phyloP scores from a whole-genome alignment of 2,329 filamentous ascomycete genomes.

The Arthrocladium fulminans region DNA sequence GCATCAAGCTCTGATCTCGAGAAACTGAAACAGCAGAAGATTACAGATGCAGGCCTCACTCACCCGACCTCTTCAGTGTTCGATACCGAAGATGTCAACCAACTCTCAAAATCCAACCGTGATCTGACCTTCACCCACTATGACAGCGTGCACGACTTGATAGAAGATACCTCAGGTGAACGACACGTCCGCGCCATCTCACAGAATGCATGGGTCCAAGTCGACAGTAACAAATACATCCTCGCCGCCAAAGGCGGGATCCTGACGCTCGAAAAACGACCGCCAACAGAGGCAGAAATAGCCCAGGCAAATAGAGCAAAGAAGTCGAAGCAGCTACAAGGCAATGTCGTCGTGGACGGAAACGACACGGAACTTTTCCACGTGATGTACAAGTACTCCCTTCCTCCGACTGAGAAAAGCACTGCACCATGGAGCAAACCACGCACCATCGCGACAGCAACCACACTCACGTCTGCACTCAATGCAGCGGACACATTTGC shows the following conservation, averaged over 20 bases:
- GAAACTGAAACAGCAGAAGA: conserved; percentile 40
- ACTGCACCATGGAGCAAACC: conserved; percentile 58
- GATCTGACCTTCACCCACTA: conserved; percentile 80
- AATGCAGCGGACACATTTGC: conserved; percentile 80
- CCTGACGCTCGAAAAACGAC: conserved; percentile 39
- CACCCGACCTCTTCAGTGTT: conserved; percentile 9
- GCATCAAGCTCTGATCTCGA: conserved; percentile 56
- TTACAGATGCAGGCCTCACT: conserved; percentile 23
- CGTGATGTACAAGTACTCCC: conserved; percentile 20
- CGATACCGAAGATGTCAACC: conserved; percentile 4
- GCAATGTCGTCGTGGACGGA: not conserved
- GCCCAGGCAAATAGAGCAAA: conserved; percentile 22
- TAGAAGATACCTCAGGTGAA: conserved; percentile 72
- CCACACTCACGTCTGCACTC: conserved; percentile 65
- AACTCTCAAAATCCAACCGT: conserved; percentile 27
- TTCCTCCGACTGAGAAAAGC: conserved; percentile 16
- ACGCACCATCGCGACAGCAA: conserved; percentile 55
- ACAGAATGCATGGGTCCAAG: conserved; percentile 70
- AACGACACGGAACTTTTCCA: conserved; percentile 1
- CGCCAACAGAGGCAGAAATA: not conserved
- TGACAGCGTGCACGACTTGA: conserved; percentile 80
- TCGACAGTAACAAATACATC: conserved; percentile 61
- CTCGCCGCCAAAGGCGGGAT: conserved; percentile 59
- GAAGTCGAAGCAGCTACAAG: conserved; percentile 8
- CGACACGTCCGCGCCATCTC: conserved; percentile 69